A percentile compares a stretch with the other conserved stretches of the same genome.
phyloP scores from a whole-genome alignment of 2,329 filamentous ascomycete genomes.

The Pseudocercospora crystallina region DNA sequence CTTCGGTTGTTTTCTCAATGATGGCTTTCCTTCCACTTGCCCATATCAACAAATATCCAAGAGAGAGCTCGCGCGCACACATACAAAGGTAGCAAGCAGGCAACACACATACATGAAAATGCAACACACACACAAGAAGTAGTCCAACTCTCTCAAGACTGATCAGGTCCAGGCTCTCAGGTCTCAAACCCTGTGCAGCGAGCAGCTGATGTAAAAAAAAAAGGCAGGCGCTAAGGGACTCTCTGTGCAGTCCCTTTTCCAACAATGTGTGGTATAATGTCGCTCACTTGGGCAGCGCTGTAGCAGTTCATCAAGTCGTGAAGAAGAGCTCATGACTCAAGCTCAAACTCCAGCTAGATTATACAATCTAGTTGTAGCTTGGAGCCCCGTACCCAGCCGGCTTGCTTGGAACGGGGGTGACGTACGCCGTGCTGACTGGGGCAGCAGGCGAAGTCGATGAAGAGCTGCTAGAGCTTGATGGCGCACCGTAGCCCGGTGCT shows the following conservation, averaged over 20 bases:
- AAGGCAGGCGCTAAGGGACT: no score
- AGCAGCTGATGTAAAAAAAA: no score
- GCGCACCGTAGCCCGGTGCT: not conserved
- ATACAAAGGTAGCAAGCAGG: no score
- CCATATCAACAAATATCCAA: no score
- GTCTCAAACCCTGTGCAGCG: no score
- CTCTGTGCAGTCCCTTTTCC: no score
- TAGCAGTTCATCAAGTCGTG: conserved; percentile 16
- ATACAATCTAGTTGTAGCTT: not conserved
- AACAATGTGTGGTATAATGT: no score
- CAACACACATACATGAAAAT: not conserved
- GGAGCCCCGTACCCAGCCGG: conserved; percentile 13
- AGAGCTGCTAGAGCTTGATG: not conserved
- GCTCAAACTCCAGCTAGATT: no score
- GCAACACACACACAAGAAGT: not conserved
- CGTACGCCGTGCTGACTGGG: conserved; percentile 15
- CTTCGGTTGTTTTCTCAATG: no score
- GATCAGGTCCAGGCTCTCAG: no score
- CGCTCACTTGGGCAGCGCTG: conserved; percentile 1
- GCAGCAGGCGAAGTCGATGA: conserved; percentile 8
- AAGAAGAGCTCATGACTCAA: not conserved
- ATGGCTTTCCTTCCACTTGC: no score
- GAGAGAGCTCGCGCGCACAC: no score
- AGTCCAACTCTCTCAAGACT: not conserved
- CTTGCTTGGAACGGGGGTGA: conserved; percentile 12